phyloP scores from a whole-genome alignment of 1,139 yeast species.

The Saccharomyces hybrid region DNA sequence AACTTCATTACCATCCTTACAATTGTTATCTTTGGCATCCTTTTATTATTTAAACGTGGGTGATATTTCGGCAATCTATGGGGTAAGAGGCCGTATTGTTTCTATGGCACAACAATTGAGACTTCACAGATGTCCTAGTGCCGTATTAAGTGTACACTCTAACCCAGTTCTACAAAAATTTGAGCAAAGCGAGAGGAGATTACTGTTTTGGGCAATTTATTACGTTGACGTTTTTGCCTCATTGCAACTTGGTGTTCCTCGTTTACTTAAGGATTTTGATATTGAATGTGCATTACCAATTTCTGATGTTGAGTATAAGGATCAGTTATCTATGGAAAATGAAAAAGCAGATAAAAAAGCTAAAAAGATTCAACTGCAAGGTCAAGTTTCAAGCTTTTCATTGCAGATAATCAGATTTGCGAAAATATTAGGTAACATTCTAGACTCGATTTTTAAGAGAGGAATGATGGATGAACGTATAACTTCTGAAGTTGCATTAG shows the following conservation, averaged over 20 bases:
- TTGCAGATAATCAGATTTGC: constrained; percentile 62
- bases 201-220: constrained; percentile 79
- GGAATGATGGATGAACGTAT: constrained; percentile 39
- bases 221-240: constrained; percentile 71
- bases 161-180: constrained; percentile 51
- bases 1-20: constrained; percentile 65
- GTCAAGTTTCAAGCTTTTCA: constrained; percentile 58
- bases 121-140: constrained; percentile 81
- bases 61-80: constrained; percentile 66
- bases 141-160: constrained; percentile 50
- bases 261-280: constrained; percentile 70
- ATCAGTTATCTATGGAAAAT: constrained; percentile 33
- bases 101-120: constrained; percentile 84
- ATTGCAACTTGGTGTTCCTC: constrained; percentile 72
- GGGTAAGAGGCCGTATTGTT: constrained; percentile 64
- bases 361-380: constrained; percentile 40
- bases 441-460: constrained; percentile 57
- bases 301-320: constrained; percentile 46
- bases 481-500: constrained; percentile 33
- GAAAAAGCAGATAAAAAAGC: neutral
- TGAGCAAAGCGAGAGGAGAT: constrained; percentile 76
- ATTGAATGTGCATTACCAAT: constrained; percentile 83
- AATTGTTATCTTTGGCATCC: constrained; percentile 59
- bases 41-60: constrained; percentile 70
- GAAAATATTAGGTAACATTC: constrained; percentile 63